Evolutionary conservation across 495 filamentous ascomycete species (phyloP), one percentile per base, ranked within the genome.

Genomic region (Thozetella sp.): DNA sequence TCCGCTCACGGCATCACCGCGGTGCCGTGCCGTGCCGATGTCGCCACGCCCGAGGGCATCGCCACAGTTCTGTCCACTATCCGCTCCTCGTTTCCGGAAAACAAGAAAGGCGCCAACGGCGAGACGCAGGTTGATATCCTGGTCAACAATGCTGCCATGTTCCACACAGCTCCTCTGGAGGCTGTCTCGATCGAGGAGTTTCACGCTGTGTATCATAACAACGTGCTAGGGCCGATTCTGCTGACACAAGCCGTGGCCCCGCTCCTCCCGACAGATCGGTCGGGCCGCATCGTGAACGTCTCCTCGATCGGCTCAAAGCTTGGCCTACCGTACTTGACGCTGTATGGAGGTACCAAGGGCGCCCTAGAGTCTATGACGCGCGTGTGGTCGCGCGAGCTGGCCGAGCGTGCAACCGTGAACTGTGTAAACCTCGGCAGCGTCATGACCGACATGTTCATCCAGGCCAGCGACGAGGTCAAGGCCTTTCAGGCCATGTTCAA

Each of bases 321-420:
- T 9, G 90, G 91, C 0, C 88, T 68, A 61, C 72, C 4, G 81
- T 77, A 13, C 88, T 91, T 90, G 69, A 80, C 80, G 2, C 81
- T 93, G 15, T 94, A 93, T 62, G 88, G 88, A n/a, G 90, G 90
- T 1, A 92, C 88, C 51, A 94, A 94, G 71, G 90, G 87, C 0
- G 91, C 91, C 0, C 65, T 93, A 22, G 91, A 94, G 59, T 79
- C 87, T 1, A 92, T 93, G 90, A 93, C 91, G 3, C 77, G 91
- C 1, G 90, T 88, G 1, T 94, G 91, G 91, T 77, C 85, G 0
- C 78, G 88, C 20, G 91, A 95, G 68, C 71, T 95, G 40, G 78
- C 82, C 1, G 88, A 93, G 64, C 76, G 86, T 2, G 83, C 82
- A 0, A 94, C 91, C 0, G 90, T 93, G 25, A 94, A 93, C 65